phyloP scores from a whole-genome alignment of 2,329 filamentous ascomycete species.

The Curvularia hawaiiensis region DNA sequence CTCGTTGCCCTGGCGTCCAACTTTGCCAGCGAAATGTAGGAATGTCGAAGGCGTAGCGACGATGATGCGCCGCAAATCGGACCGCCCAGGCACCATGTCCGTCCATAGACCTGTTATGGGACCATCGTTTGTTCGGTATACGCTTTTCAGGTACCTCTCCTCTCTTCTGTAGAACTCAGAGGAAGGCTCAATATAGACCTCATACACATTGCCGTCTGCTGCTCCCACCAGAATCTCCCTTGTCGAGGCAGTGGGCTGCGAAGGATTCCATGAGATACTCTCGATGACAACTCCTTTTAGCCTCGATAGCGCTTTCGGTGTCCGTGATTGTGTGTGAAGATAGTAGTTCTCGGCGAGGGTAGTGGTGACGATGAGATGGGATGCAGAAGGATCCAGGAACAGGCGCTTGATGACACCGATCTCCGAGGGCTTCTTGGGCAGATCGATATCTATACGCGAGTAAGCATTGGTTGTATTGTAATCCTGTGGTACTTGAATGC shows the following conservation, averaged over 20 bases:
- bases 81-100: constrained; percentile 70
- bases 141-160: constrained; percentile 84
- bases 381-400: constrained; percentile 97
- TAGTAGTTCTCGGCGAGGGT: constrained; percentile 96
- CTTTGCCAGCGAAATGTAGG: constrained; percentile 79
- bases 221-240: constrained; percentile 91
- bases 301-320: constrained; percentile 79
- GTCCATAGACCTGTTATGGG: constrained; percentile 86
- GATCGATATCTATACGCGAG: constrained; percentile 77
- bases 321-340: constrained; percentile 90
- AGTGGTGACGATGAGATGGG: constrained; percentile 90
- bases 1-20: constrained; percentile 74
- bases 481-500: neutral
- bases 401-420: constrained; percentile 91
- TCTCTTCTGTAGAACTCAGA: constrained; percentile 95
- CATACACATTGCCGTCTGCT: constrained; percentile 93
- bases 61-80: constrained; percentile 77
- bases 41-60: constrained; percentile 79
- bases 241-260: constrained; percentile 88
- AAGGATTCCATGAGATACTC: constrained; percentile 92
- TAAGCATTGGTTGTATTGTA: constrained; percentile 14
- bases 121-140: constrained; percentile 83
- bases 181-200: constrained; percentile 91
- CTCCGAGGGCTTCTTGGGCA: constrained; percentile 91
- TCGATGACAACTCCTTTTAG: constrained; percentile 88